phyloP scores from a whole-genome alignment of 768 basidiomycete genomes.

The Mycena galopus region DNA sequence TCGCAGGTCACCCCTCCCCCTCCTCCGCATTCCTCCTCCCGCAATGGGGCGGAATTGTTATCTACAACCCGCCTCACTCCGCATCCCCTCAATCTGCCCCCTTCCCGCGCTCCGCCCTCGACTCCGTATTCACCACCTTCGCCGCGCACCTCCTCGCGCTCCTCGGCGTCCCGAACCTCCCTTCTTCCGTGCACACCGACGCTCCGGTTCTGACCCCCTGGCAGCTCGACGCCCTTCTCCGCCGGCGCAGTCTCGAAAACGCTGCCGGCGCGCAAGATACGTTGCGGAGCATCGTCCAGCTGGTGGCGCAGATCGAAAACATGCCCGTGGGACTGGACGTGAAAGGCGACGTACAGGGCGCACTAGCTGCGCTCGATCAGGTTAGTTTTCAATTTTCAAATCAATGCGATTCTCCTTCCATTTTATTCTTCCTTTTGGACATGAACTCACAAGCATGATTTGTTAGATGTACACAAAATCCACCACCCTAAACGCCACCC shows the following conservation, averaged over 20 bases:
- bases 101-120: constrained; percentile 60
- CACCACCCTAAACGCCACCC: constrained; percentile 46
- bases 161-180: constrained; percentile 82
- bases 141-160: constrained; percentile 79
- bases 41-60: constrained; percentile 92
- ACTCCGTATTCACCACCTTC: constrained; percentile 73
- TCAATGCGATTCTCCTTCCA: not conserved
- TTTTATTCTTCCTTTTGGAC: not conserved
- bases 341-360: constrained; percentile 74
- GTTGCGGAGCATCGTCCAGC: constrained; percentile 82
- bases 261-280: constrained; percentile 77
- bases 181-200: constrained; percentile 53
- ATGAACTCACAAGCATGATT: not conserved
- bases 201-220: constrained; percentile 66
- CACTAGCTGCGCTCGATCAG: constrained; percentile 79
- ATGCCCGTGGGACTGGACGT: constrained; percentile 93
- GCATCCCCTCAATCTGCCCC: constrained; percentile 44
- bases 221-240: constrained; percentile 86
- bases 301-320: constrained; percentile 88
- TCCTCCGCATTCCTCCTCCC: constrained; percentile 88
- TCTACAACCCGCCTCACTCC: constrained; percentile 69
- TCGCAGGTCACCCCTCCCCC: constrained; percentile 59
- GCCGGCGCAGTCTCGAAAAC: constrained; percentile 79
- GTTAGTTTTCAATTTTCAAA: constrained; percentile 56
- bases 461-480: constrained; percentile 28